phyloP scores from a whole-genome alignment of 2,329 filamentous ascomycete species.

The Orbilia blumenaviensis region DNA sequence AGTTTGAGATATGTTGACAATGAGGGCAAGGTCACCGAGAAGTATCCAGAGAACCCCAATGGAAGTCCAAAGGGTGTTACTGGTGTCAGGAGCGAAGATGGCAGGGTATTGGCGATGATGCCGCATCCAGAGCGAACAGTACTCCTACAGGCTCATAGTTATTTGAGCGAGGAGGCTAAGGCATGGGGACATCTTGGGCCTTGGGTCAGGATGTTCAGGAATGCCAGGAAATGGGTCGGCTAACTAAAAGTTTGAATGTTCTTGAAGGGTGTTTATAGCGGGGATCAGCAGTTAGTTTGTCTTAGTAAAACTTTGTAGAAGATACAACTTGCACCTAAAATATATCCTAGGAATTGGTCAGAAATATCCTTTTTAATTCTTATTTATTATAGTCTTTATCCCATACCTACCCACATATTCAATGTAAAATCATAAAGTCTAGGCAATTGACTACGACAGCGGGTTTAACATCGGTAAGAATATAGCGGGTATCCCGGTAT shows the following conservation, averaged over 20 bases:
- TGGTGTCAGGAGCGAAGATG: slow-evolving; percentile 78
- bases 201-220: slow-evolving; percentile 87
- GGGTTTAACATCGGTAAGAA: too few relatives aligned
- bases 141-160: slow-evolving; percentile 79
- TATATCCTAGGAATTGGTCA: too few relatives aligned
- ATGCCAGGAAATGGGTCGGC: slow-evolving; percentile 86
- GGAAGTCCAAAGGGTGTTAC: slow-evolving; percentile 83
- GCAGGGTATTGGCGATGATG: slow-evolving; percentile 87
- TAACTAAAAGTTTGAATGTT: slow-evolving; percentile 58
- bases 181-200: slow-evolving; percentile 81
- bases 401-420: background rate
- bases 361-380: slow-evolving; percentile 29
- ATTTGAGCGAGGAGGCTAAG: slow-evolving; percentile 72
- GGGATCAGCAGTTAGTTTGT: background rate
- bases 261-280: slow-evolving; percentile 5
- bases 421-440: too few relatives aligned
- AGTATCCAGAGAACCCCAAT: slow-evolving; percentile 90
- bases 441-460: too few relatives aligned
- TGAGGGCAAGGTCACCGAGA: slow-evolving; percentile 75
- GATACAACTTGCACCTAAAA: too few relatives aligned
- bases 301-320: slow-evolving; percentile 15
- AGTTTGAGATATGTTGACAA: slow-evolving; percentile 89
- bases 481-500: too few relatives aligned
- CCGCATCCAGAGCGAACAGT: slow-evolving; percentile 93
- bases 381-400: too few relatives aligned